Evolutionary conservation across 163 green algal genomes (phyloP).

Genomic region (Volvox carteri): DNA sequence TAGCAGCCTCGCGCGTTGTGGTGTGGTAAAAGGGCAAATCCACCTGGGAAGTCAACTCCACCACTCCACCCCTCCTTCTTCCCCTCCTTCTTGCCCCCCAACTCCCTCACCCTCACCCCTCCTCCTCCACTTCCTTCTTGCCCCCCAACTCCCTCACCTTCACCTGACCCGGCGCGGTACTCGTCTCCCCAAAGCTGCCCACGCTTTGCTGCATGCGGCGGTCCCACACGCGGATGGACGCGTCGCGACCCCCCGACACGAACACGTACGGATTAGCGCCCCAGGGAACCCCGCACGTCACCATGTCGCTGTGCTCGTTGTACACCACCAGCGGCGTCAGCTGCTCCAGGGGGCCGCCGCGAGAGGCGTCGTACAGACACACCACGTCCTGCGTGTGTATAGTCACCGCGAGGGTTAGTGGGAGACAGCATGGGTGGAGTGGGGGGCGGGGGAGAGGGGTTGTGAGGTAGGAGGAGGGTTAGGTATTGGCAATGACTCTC

Average conservation of each 20-base stretch:
- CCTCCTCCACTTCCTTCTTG: neutral
- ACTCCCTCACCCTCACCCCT: neutral
- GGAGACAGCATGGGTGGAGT: neutral
- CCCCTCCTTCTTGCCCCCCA: neutral
- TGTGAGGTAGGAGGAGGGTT: too few relatives aligned
- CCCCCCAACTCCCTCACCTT: neutral
- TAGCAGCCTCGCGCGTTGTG: too few relatives aligned
- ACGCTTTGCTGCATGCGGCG: neutral
- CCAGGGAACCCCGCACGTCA: constrained; percentile 23
- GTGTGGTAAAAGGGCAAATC: too few relatives aligned
- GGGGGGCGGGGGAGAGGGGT: too few relatives aligned
- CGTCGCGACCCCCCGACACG: constrained; percentile 9
- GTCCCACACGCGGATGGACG: constrained; percentile 16
- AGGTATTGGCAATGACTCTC: too few relatives aligned
- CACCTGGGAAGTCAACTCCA: too few relatives aligned
- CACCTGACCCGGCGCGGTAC: neutral
- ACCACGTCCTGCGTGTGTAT: constrained; percentile 8
- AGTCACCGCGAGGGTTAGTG: neutral
- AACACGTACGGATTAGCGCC: constrained; percentile 24
- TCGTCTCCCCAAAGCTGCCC: constrained; percentile 20
- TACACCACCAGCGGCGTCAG: neutral
- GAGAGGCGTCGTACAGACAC: constrained; percentile 40
- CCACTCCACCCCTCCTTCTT: neutral
- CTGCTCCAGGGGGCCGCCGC: constrained; percentile 1
- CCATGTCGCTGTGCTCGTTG: constrained; percentile 31